These are phyloP conservation scores for Periconia macrospinosa DNA, from an alignment of 2,329 filamentous ascomycete species.

Conservation along the genomic window DNA sequence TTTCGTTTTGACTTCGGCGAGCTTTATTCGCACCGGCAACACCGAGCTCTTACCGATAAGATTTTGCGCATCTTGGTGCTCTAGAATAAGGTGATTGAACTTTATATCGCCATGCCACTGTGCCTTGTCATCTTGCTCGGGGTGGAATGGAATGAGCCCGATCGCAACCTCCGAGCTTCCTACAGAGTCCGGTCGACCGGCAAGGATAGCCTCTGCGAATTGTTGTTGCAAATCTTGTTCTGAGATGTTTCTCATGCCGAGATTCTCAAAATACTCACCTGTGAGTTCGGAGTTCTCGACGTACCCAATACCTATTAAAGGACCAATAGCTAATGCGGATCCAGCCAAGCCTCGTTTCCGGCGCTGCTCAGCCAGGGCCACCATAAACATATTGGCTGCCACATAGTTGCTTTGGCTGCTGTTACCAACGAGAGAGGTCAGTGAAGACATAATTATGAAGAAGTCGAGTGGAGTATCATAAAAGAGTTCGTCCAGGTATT, in stretches of 20 bases:
- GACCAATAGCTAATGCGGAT: conserved; percentile 33
- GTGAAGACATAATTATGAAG: conserved; percentile 27
- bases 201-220: too few relatives aligned
- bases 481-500: conserved; percentile 18
- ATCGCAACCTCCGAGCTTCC: not conserved
- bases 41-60: not conserved
- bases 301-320: conserved; percentile 49
- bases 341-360: conserved; percentile 42
- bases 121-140: not conserved
- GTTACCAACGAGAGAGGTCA: conserved; percentile 12
- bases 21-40: too few relatives aligned
- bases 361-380: conserved; percentile 41
- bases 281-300: not conserved
- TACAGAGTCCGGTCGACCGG: too few relatives aligned
- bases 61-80: not conserved
- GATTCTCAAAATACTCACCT: not conserved
- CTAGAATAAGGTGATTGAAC: not conserved
- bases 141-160: too few relatives aligned
- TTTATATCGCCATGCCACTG: not conserved
- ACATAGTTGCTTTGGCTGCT: conserved; percentile 22
- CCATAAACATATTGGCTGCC: conserved; percentile 43
- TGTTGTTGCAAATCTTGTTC: too few relatives aligned
- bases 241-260: not conserved
- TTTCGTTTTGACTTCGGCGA: too few relatives aligned
- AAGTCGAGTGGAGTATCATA: conserved; percentile 20